phyloP scores from a whole-genome alignment of 192 early-diverging fungal genomes.

The Phycomyces blakesleeanus region DNA sequence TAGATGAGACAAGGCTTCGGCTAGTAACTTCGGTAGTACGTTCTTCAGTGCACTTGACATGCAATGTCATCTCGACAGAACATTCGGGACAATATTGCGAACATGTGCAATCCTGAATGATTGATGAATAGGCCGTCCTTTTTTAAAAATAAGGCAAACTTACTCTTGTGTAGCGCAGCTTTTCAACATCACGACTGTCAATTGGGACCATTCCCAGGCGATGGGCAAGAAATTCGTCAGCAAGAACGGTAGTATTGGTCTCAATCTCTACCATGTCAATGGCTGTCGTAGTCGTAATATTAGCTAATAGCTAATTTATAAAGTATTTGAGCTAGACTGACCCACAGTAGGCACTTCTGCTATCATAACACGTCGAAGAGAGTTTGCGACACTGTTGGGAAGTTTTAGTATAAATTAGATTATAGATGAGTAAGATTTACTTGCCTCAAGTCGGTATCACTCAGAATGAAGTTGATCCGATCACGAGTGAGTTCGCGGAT shows the following conservation, averaged over 20 bases:
- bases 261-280: slow-evolving; percentile 97
- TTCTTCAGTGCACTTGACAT: slow-evolving; percentile 80
- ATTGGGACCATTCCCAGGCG: slow-evolving; percentile 92
- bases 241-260: slow-evolving; percentile 86
- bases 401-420: not conserved
- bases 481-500: slow-evolving; percentile 55
- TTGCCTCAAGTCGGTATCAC: slow-evolving; percentile 82
- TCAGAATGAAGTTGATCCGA: slow-evolving; percentile 77
- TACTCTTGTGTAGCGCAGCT: slow-evolving; percentile 78
- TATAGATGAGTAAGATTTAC: not conserved
- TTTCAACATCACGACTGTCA: slow-evolving; percentile 69
- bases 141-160: slow-evolving; percentile 1
- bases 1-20: slow-evolving; percentile 71
- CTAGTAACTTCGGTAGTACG: slow-evolving; percentile 80
- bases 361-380: slow-evolving; percentile 93
- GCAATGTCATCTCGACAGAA: slow-evolving; percentile 84
- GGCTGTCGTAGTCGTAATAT: slow-evolving; percentile 43
- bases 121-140: not conserved
- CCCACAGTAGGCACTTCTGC: slow-evolving; percentile 95
- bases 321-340: slow-evolving; percentile 21
- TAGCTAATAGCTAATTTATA: not conserved
- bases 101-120: slow-evolving; percentile 65
- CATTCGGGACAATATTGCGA: slow-evolving; percentile 83
- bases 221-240: slow-evolving; percentile 96
- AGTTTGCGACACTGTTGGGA: slow-evolving; percentile 74